Base-by-base conservation (phyloP, 805 yeast genomes). In the Candida xiaguanensis region DNA sequence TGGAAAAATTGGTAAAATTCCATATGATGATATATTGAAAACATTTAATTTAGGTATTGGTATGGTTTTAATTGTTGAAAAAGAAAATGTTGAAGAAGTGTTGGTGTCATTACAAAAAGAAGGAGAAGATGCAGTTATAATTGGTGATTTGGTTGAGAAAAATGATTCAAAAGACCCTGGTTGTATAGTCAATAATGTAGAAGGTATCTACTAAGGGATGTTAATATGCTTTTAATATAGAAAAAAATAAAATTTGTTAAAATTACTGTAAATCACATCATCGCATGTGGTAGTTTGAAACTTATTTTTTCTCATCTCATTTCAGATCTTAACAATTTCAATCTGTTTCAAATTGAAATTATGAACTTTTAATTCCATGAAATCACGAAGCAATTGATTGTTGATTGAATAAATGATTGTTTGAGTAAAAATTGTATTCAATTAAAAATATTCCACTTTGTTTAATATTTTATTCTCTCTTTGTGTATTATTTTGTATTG, bases 31-130 rank as follows among this genome's bases (percentile, higher is more conserved):
- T 63, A 78, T 88, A 45, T 68, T 87, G 52, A 91, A 88, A 72
- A 95, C 99, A 8, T 78, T 93, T 61, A 93, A 93, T 65, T 74
- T 91, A 74, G 99, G 99, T 68, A 75, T 93, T 53, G 99, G 99
- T 54, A 91, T 91, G 98, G 89, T 88, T 29, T 77, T 85, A 27
- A 84, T 91, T 52, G 96, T 87, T 20, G 81, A 78, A 59, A 62
- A 69, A 36, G 81, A 74, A 46, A 78, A 85, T 37, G 96, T 77
- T 16, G 77, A 69, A 1, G 66, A 67, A 47, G 82, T 80, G 15
- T 67, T 69, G 31, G 56, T 64, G 36, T 63, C 76, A 45, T 71
- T 91, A 42, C 64, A 70, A 49, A 67, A 69, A 29, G 86, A 89
- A 31, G 96, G 93, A 30, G 28, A 23, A 68, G 75, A 68, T 5